These are phyloP conservation scores for Planoprotostelium fungivorum DNA, from an alignment of 78 protist genomes.

Conservation along the genomic window DNA sequence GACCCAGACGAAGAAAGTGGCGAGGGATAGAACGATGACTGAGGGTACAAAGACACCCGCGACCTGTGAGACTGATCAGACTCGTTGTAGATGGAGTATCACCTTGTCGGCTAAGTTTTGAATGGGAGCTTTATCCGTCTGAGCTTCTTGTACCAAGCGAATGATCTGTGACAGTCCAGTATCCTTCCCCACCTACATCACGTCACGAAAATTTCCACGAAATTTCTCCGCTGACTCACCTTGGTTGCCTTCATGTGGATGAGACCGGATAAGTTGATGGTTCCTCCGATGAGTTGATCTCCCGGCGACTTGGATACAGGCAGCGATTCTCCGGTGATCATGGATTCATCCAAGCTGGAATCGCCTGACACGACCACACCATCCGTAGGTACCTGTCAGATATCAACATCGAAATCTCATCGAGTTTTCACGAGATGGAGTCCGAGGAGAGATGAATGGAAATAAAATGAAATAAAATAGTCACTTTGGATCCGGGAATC, in stretches of 20 bases:
- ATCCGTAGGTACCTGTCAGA: slow-evolving; percentile 59
- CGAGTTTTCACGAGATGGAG: too few relatives aligned
- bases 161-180: slow-evolving; percentile 79
- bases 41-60: slow-evolving; percentile 83
- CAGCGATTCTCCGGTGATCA: slow-evolving; percentile 91
- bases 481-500: slow-evolving; percentile 55
- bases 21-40: slow-evolving; percentile 72
- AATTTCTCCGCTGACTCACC: slow-evolving; percentile 7
- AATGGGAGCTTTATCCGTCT: slow-evolving; percentile 67
- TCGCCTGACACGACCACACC: slow-evolving; percentile 61
- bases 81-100: background rate
- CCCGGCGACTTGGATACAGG: slow-evolving; percentile 73
- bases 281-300: slow-evolving; percentile 88
- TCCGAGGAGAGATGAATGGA: too few relatives aligned
- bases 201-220: background rate
- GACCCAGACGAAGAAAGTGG: slow-evolving; percentile 76
- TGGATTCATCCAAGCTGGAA: slow-evolving; percentile 79
- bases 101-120: slow-evolving; percentile 75
- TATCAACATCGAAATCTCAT: too few relatives aligned
- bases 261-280: slow-evolving; percentile 69
- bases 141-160: slow-evolving; percentile 89
- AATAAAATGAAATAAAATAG: background rate
- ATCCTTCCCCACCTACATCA: slow-evolving; percentile 58
- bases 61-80: slow-evolving; percentile 6
- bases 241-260: slow-evolving; percentile 53